Evolutionary conservation across 1,284 basidiomycete genomes (phyloP), one percentile per base, ranked within the genome.

Genomic region (Ceraceosorus guamensis): DNA sequence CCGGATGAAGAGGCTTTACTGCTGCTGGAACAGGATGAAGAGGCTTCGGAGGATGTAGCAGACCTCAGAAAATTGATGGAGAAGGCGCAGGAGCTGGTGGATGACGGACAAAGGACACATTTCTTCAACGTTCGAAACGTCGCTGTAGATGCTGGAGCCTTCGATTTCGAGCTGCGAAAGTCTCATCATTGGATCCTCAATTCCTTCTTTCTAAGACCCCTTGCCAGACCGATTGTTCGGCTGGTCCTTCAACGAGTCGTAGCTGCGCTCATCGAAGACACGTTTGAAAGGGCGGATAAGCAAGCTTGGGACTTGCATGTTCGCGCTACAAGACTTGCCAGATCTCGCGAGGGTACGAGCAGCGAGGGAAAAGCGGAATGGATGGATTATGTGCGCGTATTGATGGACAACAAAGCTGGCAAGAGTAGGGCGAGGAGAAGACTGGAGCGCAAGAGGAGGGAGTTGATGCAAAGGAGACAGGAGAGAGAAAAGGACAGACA

Each of bases 101-200:
- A 35, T 5, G 13, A 14, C 6, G n/a, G 11, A 11, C 51, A 34
- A 8, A 47, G 55, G 32, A 18, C 10, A 5, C n/a, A 14, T 6
- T 57, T 57, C 44, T 56, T 57, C 30, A 16, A 57, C n/a, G 44
- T 57, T 6, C 45, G 48, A 13, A 30, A 37, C n/a, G 37, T 41
- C 13, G n/a, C 50, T 4, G 30, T 57, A 4, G 14, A 34, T 30
- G 18, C 47, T 30, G 24, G 32, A 37, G 35, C 55, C 1, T 53
- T 57, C 34, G 50, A 55, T 18, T 30, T 53, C 2, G n/a, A 37
- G 6, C 34, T 57, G 41, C 50, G 55, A 30, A 45, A 55, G 11
- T 57, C 55, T 11, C 48, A 46, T 33, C 55, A 57, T 47, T 57
- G 52, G 55, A 11, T 57, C 39, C 13, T 57, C 44, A 57, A 57